Conservation (phyloP, 805 yeast species). For the Candida vartiovaarae region DNA sequence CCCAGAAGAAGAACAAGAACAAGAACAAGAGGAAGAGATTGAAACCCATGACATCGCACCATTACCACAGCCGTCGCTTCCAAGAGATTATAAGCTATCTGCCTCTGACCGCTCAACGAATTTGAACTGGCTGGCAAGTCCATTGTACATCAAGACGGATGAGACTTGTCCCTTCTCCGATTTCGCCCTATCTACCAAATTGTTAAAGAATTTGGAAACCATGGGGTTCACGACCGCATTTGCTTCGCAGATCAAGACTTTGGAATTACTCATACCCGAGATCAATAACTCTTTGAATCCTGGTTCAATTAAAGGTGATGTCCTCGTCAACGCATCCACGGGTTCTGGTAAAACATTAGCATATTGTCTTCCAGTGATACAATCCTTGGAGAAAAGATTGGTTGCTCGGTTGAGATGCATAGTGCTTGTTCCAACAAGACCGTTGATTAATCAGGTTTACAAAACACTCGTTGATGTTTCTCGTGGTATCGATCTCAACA, state of each 20-base stretch:
- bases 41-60: constrained; percentile 50
- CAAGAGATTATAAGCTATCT: constrained; percentile 39
- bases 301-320: constrained; percentile 46
- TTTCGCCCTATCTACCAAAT: constrained; percentile 35
- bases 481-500: constrained; percentile 60
- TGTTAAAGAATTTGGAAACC: constrained; percentile 40
- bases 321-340: constrained; percentile 87
- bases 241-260: constrained; percentile 67
- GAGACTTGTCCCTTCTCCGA: constrained; percentile 40
- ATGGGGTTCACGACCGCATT: constrained; percentile 53
- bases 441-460: constrained; percentile 77
- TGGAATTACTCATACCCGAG: constrained; percentile 45
- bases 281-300: constrained; percentile 25
- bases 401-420: constrained; percentile 74
- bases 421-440: constrained; percentile 83
- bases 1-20: constrained; percentile 12
- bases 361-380: constrained; percentile 76
- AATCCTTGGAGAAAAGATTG: constrained; percentile 50
- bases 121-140: constrained; percentile 62
- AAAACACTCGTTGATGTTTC: constrained; percentile 51
- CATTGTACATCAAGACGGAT: constrained; percentile 47
- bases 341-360: constrained; percentile 96
- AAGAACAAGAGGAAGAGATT: constrained; percentile 20
- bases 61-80: constrained; percentile 77
- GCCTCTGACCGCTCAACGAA: constrained; percentile 29